Evolutionary conservation across 495 filamentous ascomycete species (phyloP), one percentile per base, ranked within the genome.

Genomic region (Trichoderma orchidacearum): DNA sequence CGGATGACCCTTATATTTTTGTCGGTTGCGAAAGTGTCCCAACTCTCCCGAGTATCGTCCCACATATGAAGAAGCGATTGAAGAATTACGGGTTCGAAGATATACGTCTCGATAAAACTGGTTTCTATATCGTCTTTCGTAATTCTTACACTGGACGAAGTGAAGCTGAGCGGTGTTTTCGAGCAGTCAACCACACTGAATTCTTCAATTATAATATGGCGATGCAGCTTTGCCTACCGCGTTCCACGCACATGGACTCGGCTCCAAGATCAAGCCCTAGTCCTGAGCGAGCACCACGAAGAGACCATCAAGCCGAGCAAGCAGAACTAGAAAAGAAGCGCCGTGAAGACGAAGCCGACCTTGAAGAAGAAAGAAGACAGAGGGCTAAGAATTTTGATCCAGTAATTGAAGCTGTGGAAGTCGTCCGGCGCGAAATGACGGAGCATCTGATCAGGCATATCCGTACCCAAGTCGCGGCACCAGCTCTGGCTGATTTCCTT

Each of bases 161-260:
- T 51, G 89, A 96, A 66, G 84, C 87, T 11, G 81, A 85, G 31
- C 78, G 83, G 41, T 96, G 91, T 67, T 88, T 78, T 61, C 74
- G 79, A 53, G 73, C 81, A 32, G 86, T 84, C 56, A 80, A 95
- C 66, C 83, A 84, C 65, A 81, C 82, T 27, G 76, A 81, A 1
- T 78, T 99, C 48, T 97, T 99, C 74, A 96, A 82, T 5, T 97
- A 96, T 64, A 81, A 78, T 54, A 89, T 99, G 89, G 81, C 82
- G 38, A 95, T 99, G 91, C 84, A 90, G 64, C 83, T 83, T 59
- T 83, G 90, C 72, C 80, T 36, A 2, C 60, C 64, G 5, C 59
- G 57, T 25, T 60, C 56, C 28, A n/a, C 23, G 2, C 11, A 27
- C n/a, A 18, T 53, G 11, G 51, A 53, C 17, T 30, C 51, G 6